A percentile compares a stretch with the other conserved stretches of the same genome.
Evolutionary conservation across 768 basidiomycete species (phyloP).

Genomic region (Podaxis rugospora): DNA sequence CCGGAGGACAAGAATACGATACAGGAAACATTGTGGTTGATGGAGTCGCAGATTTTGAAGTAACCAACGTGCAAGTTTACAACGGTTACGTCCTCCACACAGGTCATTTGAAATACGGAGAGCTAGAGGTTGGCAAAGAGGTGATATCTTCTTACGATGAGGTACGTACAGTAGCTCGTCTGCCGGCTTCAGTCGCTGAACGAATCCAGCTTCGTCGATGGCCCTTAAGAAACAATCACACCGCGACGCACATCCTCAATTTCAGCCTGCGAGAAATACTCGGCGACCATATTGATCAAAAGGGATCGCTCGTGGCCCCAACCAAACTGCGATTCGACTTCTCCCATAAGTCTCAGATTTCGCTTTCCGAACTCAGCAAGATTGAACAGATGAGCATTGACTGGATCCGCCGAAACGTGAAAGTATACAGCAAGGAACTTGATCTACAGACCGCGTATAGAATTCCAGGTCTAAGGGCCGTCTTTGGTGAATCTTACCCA

Average conservation of each 20-base stretch:
- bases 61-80: slow-evolving; percentile 89
- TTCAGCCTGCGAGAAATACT: slow-evolving; percentile 88
- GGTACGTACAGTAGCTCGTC: slow-evolving; percentile 32
- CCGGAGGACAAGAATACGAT: slow-evolving; percentile 96
- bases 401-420: slow-evolving; percentile 89
- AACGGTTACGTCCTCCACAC: slow-evolving; percentile 96
- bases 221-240: slow-evolving; percentile 97
- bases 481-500: slow-evolving; percentile 97
- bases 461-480: slow-evolving; percentile 92
- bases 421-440: slow-evolving; percentile 85
- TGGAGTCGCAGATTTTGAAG: slow-evolving; percentile 87
- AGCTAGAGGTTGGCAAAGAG: slow-evolving; percentile 69
- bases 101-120: slow-evolving; percentile 86
- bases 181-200: slow-evolving; percentile 1
- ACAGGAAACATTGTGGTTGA: slow-evolving; percentile 94
- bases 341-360: slow-evolving; percentile 88
- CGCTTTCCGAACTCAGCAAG: slow-evolving; percentile 67
- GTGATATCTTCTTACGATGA: slow-evolving; percentile 93
- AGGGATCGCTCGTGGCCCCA: slow-evolving; percentile 94
- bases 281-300: slow-evolving; percentile 97
- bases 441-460: slow-evolving; percentile 71
- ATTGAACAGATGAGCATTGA: slow-evolving; percentile 83
- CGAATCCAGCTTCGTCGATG: slow-evolving; percentile 73
- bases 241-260: slow-evolving; percentile 97
- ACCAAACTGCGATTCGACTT: slow-evolving; percentile 98